phyloP scores from a whole-genome alignment of 1,139 yeast species.

The Saccharomyces hybrid region DNA sequence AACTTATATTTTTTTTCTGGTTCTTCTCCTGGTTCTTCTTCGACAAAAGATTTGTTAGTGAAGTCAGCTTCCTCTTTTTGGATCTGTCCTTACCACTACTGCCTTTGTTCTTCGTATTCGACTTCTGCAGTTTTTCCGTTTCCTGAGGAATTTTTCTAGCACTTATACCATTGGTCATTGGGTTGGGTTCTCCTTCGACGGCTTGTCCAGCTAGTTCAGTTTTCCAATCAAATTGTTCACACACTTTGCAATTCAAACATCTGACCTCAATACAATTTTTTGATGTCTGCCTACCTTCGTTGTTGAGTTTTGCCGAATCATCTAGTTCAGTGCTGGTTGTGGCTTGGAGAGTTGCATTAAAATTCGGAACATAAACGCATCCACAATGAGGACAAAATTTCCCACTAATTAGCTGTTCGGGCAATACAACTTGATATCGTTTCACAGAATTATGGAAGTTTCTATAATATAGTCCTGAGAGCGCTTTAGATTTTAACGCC shows the following conservation, averaged over 20 bases:
- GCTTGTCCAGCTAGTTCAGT: conserved; percentile 1
- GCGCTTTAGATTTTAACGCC: conserved; percentile 15
- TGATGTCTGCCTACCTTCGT: not conserved
- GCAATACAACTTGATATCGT: conserved; percentile 24
- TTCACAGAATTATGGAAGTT: conserved; percentile 27
- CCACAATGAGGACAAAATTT: conserved; percentile 45
- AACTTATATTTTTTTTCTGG: conserved; percentile 21
- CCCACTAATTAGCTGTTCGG: conserved; percentile 16
- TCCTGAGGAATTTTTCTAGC: conserved; percentile 8
- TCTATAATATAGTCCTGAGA: conserved; percentile 27
- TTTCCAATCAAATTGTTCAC: not conserved
- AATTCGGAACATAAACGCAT: conserved; percentile 39
- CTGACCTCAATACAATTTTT: not conserved
- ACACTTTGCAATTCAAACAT: not conserved
- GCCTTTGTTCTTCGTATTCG: conserved; percentile 31
- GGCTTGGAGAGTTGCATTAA: conserved; percentile 31
- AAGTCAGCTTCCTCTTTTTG: conserved; percentile 33
- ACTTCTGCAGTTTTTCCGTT: too few species aligned
- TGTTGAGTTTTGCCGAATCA: not conserved
- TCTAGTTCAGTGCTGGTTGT: not conserved
- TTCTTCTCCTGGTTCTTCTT: conserved; percentile 38
- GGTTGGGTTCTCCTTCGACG: conserved; percentile 4
- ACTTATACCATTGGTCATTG: conserved; percentile 22
- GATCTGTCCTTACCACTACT: conserved; percentile 34
- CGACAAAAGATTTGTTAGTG: conserved; percentile 34